phyloP scores from a whole-genome alignment of 768 basidiomycete species.

The Hysterangium stoloniferum region DNA sequence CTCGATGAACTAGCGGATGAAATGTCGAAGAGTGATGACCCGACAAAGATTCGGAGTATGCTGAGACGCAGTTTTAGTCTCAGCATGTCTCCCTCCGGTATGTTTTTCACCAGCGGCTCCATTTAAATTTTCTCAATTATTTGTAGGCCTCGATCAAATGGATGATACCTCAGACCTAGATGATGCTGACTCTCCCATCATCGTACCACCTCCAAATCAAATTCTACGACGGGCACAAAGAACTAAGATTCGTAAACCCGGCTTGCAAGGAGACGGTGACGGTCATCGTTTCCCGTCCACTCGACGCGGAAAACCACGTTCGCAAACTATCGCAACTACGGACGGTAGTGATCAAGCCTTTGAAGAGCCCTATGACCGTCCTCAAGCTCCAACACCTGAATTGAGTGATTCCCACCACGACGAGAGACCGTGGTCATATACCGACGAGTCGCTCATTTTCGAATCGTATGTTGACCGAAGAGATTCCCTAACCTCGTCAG shows the following conservation, averaged over 20 bases:
- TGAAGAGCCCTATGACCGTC: conserved; percentile 31
- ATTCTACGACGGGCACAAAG: conserved; percentile 88
- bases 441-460: conserved; percentile 75
- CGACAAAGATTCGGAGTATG: conserved; percentile 67
- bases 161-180: conserved; percentile 62
- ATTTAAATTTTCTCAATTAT: conserved; percentile 7
- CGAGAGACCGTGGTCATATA: conserved; percentile 62
- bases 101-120: conserved; percentile 24
- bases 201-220: conserved; percentile 79
- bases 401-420: conserved; percentile 41
- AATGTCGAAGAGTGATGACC: conserved; percentile 75
- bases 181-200: conserved; percentile 85
- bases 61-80: conserved; percentile 82
- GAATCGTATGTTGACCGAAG: conserved; percentile 60
- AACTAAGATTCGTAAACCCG: conserved; percentile 90
- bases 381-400: conserved; percentile 31
- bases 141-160: conserved; percentile 54
- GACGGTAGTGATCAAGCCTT: conserved; percentile 53
- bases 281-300: conserved; percentile 69
- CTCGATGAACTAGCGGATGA: conserved; percentile 91
- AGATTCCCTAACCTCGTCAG: conserved; percentile 14
- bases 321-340: conserved; percentile 20
- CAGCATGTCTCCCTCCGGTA: conserved; percentile 80
- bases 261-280: conserved; percentile 64
- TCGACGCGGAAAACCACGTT: conserved; percentile 33